A percentile compares a stretch with the other conserved stretches of the same genome.
Evolutionary conservation across 768 basidiomycete species (phyloP).

Genomic region (Neoboletus subvelutipes): DNA sequence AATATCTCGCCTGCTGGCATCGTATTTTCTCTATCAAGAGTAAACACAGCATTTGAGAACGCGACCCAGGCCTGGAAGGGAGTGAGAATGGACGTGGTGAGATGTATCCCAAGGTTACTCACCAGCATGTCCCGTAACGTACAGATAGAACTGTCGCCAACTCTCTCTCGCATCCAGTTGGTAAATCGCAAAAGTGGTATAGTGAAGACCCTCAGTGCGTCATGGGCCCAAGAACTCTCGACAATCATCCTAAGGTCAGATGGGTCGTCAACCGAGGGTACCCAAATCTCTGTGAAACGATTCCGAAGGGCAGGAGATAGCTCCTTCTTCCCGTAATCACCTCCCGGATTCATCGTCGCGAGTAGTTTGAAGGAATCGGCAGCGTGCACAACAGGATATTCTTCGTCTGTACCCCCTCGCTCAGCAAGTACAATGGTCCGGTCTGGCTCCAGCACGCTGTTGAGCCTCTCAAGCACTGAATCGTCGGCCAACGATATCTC

Average conservation of each 20-base stretch:
- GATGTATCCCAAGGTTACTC: constrained; percentile 24
- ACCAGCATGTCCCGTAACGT: constrained; percentile 90
- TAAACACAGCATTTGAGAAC: constrained; percentile 72
- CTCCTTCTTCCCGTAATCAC: constrained; percentile 99
- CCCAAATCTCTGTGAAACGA: constrained; percentile 99
- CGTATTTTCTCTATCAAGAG: constrained; percentile 24
- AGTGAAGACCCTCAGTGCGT: constrained; percentile 56
- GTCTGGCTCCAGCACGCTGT: constrained; percentile 93
- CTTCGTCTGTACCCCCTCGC: constrained; percentile 74
- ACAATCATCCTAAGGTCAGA: constrained; percentile 80
- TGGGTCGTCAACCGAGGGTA: constrained; percentile 75
- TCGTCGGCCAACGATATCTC: constrained; percentile 98
- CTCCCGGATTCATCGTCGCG: constrained; percentile 99
- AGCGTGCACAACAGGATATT: constrained; percentile 67
- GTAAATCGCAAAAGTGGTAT: constrained; percentile 69
- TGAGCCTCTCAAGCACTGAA: constrained; percentile 94
- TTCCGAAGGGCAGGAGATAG: constrained; percentile 95
- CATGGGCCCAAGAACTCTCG: constrained; percentile 60
- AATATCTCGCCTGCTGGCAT: constrained; percentile 58
- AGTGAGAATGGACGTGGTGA: constrained; percentile 1
- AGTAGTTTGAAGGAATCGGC: constrained; percentile 77
- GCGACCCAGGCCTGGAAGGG: constrained; percentile 77
- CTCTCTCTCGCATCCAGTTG: constrained; percentile 68
- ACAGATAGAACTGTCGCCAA: constrained; percentile 64
- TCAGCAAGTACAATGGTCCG: constrained; percentile 91